Conservation (phyloP, 495 filamentous ascomycete species). For the Lasiosphaeris hirsuta region DNA sequence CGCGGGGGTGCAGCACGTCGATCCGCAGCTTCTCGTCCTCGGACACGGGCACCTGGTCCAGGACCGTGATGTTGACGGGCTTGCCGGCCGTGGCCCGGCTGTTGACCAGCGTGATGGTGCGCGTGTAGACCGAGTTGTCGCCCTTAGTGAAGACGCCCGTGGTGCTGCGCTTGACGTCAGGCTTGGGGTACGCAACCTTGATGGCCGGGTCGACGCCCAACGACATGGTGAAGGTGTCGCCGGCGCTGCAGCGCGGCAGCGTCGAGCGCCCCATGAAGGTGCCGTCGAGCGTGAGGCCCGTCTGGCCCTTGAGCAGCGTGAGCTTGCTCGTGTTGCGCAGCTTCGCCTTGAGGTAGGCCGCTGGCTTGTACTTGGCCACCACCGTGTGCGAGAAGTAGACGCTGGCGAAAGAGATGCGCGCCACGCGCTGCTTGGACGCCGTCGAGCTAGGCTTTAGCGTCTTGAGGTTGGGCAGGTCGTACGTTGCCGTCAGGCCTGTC, state of each 20-base stretch:
- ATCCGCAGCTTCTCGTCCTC: constrained; percentile 62
- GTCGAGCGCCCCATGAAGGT: constrained; percentile 61
- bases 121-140: constrained; percentile 54
- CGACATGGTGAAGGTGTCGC: constrained; percentile 57
- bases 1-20: constrained; percentile 50
- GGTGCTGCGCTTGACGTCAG: constrained; percentile 52
- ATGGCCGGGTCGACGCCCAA: constrained; percentile 66
- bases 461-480: constrained; percentile 55
- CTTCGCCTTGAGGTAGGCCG: constrained; percentile 63
- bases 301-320: constrained; percentile 57
- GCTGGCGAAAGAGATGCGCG: constrained; percentile 38
- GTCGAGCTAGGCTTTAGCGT: constrained; percentile 41
- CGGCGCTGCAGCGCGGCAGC: constrained; percentile 56
- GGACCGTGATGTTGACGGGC: constrained; percentile 52
- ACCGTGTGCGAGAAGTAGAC: constrained; percentile 52
- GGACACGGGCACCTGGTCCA: constrained; percentile 66
- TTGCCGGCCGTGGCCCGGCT: constrained; percentile 45
- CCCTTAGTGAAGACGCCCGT: constrained; percentile 56
- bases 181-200: constrained; percentile 59
- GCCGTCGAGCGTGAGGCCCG: constrained; percentile 65
- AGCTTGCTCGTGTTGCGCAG: constrained; percentile 57
- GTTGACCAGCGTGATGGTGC: constrained; percentile 57
- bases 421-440: constrained; percentile 47
- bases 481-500: constrained; percentile 59
- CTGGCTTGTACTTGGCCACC: constrained; percentile 63